A percentile compares a stretch with the other conserved stretches of the same genome.
Evolutionary conservation across 257 asterid species (phyloP).

Genomic region (Nicotiana otophora): DNA sequence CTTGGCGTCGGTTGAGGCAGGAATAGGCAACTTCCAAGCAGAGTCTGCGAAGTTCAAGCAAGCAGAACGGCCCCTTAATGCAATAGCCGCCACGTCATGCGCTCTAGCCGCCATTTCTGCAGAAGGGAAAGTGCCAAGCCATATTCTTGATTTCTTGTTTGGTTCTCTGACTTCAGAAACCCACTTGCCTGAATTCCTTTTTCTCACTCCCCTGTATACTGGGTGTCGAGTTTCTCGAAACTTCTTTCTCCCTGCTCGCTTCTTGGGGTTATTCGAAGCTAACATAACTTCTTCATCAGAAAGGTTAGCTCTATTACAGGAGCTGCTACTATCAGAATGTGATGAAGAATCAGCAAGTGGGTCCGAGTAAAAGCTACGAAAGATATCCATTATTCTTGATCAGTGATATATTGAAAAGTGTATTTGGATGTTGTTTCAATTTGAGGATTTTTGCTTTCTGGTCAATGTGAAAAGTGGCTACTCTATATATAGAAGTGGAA

Average conservation of each 20-base stretch:
- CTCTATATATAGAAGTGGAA: neutral
- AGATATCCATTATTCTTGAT: neutral
- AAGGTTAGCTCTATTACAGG: neutral
- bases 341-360: neutral
- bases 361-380: neutral
- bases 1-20: constrained; percentile 29
- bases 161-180: constrained; percentile 67
- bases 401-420: neutral
- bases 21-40: constrained; percentile 41
- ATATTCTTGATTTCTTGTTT: constrained; percentile 52
- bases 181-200: constrained; percentile 55
- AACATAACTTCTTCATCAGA: neutral
- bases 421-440: neutral
- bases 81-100: constrained; percentile 63
- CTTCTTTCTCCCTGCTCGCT: constrained; percentile 3
- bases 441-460: neutral
- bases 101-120: constrained; percentile 81
- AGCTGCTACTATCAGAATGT: neutral
- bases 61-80: constrained; percentile 46
- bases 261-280: neutral
- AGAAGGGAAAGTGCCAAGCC: constrained; percentile 66
- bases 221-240: constrained; percentile 27
- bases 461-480: neutral
- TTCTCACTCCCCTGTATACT: constrained; percentile 56
- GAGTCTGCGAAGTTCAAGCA: constrained; percentile 67